Conservation (phyloP, 306 rosid genomes). For the Vigna mungo region DNA sequence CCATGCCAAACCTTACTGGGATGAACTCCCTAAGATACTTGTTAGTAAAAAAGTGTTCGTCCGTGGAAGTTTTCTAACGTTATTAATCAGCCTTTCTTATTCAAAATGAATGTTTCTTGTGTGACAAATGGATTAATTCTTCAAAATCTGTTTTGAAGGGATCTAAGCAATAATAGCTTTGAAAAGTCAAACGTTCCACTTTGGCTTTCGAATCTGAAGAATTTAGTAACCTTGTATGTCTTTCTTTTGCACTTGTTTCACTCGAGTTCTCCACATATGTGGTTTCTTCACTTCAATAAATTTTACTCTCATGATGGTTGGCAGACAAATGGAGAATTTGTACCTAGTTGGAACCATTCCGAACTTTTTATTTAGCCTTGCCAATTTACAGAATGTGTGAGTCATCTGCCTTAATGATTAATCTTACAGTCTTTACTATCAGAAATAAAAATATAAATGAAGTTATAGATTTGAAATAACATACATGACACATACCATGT, state of each 20-base stretch:
- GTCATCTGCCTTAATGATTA: conserved; percentile 40
- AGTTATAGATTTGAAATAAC: neutral
- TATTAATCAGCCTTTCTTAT: neutral
- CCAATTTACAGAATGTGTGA: conserved; percentile 54
- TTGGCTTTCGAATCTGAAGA: conserved; percentile 31
- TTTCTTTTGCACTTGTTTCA: conserved; percentile 16
- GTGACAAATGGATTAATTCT: neutral
- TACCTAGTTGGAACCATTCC: conserved; percentile 52
- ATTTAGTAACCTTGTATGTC: conserved; percentile 44
- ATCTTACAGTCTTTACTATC: neutral
- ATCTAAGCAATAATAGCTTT: conserved; percentile 63
- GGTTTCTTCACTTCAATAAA: neutral
- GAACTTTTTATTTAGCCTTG: conserved; percentile 46
- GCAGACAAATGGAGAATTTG: conserved; percentile 56
- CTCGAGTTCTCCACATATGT: neutral
- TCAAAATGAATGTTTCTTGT: conserved; percentile 7
- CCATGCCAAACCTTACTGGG: conserved; percentile 51
- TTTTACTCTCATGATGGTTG: neutral
- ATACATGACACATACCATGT: neutral
- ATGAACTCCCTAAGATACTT: conserved; percentile 47
- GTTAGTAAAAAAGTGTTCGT: conserved; percentile 43
- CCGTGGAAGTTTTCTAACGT: neutral
- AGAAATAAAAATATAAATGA: neutral
- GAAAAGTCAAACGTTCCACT: conserved; percentile 45
- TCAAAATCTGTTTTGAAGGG: conserved; percentile 50